Conservation (phyloP, 768 basidiomycete species). For the Austroboletus festivus region DNA sequence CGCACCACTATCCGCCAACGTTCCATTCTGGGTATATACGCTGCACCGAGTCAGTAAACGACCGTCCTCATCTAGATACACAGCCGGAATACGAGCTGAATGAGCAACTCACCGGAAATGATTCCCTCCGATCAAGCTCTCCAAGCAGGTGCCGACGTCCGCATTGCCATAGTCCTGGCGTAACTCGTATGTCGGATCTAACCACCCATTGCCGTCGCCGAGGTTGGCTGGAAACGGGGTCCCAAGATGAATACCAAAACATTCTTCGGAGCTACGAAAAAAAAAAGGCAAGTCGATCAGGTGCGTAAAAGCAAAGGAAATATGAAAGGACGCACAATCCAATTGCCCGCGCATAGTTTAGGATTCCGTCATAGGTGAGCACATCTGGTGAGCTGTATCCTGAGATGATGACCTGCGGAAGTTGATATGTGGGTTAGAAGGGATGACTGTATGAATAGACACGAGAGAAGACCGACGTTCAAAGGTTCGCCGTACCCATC, state of each 20-base stretch:
- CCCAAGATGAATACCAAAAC: conserved; percentile 35
- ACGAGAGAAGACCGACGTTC: conserved; percentile 32
- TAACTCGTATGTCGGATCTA: conserved; percentile 43
- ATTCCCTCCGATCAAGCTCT: conserved; percentile 44
- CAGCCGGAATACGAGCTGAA: too few relatives aligned
- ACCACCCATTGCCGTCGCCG: conserved; percentile 45
- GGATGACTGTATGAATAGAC: background rate
- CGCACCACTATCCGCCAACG: conserved; percentile 43
- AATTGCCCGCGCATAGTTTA: conserved; percentile 59
- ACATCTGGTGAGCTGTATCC: conserved; percentile 56
- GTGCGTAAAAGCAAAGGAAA: too few relatives aligned
- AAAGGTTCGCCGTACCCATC: conserved; percentile 42
- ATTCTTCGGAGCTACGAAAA: conserved; percentile 38
- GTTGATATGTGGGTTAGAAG: background rate
- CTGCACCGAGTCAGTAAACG: conserved; percentile 16
- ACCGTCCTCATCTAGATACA: background rate
- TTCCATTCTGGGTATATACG: conserved; percentile 58
- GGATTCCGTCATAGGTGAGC: conserved; percentile 51
- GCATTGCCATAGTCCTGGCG: conserved; percentile 41
- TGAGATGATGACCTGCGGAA: conserved; percentile 57
- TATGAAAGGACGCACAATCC: conserved; percentile 48
- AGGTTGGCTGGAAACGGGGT: conserved; percentile 41
- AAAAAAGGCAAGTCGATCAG: background rate
- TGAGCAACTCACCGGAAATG: conserved; percentile 42
- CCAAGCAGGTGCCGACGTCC: conserved; percentile 42